phyloP scores from a whole-genome alignment of 352 stramenopile genomes.

The Phytophthora sp. region DNA sequence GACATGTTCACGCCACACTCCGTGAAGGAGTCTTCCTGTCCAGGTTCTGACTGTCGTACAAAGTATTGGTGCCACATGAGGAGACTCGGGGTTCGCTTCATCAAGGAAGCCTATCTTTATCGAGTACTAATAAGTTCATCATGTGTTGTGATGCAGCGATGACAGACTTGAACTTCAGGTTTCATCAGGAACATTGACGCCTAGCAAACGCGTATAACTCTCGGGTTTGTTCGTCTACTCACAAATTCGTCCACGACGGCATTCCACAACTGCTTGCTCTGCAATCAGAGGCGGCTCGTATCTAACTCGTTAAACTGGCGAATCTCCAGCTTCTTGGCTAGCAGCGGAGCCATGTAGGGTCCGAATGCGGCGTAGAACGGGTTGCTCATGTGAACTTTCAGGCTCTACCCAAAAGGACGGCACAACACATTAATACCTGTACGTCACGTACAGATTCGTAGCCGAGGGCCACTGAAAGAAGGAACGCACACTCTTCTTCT shows the following conservation, averaged over 20 bases:
- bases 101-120: too few species aligned
- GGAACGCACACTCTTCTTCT: constrained; percentile 28
- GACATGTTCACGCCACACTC: constrained; percentile 55
- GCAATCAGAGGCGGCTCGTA: constrained; percentile 24
- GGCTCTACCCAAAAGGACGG: constrained; percentile 13
- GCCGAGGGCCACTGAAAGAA: background rate
- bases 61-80: constrained; percentile 79
- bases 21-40: constrained; percentile 50
- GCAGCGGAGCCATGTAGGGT: constrained; percentile 25
- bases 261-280: too few species aligned
- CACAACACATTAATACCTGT: background rate
- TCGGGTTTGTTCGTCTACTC: too few species aligned
- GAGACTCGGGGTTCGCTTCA: too few species aligned
- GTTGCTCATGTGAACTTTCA: constrained; percentile 36
- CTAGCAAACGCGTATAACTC: too few species aligned
- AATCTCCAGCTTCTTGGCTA: constrained; percentile 31
- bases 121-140: too few species aligned
- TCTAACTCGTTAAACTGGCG: constrained; percentile 33
- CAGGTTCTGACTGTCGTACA: constrained; percentile 37
- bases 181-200: too few species aligned
- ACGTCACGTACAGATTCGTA: background rate
- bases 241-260: too few species aligned
- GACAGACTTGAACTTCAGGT: too few species aligned
- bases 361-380: constrained; percentile 34
- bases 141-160: too few species aligned